Percentiles rank a stretch among this genome's conserved stretches.
These are phyloP conservation scores for Orbilia oligospora DNA, from an alignment of 2,329 filamentous ascomycete genomes.

Conservation along the genomic window DNA sequence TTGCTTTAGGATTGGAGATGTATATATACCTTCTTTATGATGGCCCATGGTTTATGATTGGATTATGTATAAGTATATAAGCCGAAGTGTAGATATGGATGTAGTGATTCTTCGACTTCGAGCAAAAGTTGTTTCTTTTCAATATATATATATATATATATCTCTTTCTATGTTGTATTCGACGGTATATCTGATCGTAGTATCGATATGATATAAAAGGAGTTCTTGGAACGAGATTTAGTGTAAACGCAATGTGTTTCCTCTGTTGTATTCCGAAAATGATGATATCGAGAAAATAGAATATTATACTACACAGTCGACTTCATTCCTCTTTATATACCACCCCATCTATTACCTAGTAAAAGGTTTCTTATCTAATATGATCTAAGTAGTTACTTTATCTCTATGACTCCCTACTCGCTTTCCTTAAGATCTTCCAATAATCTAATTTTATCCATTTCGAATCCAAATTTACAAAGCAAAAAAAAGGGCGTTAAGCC, in stretches of 20 bases:
- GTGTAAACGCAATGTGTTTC: constrained; percentile 10
- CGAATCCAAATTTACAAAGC: constrained; percentile 26
- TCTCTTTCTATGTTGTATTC: too few relatives aligned
- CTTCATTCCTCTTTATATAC: constrained; percentile 20
- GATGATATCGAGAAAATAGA: constrained; percentile 22
- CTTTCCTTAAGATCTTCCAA: too few relatives aligned
- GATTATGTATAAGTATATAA: not conserved
- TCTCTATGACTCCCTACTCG: not conserved
- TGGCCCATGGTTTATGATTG: constrained; percentile 25
- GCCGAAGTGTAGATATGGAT: not conserved
- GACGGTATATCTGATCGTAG: too few relatives aligned
- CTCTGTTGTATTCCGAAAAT: constrained; percentile 25
- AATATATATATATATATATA: too few relatives aligned
- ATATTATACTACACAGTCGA: not conserved
- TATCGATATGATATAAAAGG: not conserved
- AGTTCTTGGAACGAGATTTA: not conserved
- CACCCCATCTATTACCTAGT: not conserved
- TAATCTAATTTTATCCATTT: not conserved
- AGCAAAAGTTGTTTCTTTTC: not conserved
- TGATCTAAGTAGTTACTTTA: too few relatives aligned
- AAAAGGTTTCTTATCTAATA: not conserved
- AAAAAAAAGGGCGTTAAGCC: too few relatives aligned
- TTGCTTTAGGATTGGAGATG: not conserved
- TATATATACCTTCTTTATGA: constrained; percentile 1
- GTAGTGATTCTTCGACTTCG: not conserved